These are phyloP conservation scores for Globisporangium megalacanthum DNA, from an alignment of 352 stramenopile species.

Conservation along the genomic window DNA sequence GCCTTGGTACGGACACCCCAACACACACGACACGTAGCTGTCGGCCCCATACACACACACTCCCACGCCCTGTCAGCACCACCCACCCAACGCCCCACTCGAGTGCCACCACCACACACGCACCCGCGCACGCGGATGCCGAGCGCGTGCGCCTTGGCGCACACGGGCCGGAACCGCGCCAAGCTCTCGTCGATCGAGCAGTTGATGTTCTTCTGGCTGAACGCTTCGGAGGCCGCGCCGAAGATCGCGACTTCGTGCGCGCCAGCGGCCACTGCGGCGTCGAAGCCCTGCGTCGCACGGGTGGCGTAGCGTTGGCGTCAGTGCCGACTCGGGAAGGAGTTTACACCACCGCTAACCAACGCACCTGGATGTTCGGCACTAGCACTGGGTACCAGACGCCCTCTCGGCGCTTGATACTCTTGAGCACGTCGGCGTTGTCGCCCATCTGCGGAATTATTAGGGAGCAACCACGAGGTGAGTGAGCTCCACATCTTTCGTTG, in stretches of 20 bases:
- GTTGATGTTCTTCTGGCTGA: slow-evolving; percentile 97
- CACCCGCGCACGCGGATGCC: slow-evolving; percentile 89
- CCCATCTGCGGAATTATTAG: slow-evolving; percentile 84
- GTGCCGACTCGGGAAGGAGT: too few species aligned
- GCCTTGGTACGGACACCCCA: slow-evolving; percentile 96
- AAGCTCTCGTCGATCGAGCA: slow-evolving; percentile 95
- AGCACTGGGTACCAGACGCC: slow-evolving; percentile 89
- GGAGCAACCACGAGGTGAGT: slow-evolving; percentile 5
- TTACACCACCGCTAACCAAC: neutral
- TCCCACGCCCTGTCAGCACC: neutral
- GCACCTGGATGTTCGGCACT: slow-evolving; percentile 91
- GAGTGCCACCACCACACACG: neutral
- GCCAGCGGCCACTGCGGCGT: slow-evolving; percentile 76
- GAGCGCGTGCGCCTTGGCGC: slow-evolving; percentile 67
- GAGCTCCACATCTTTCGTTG: neutral
- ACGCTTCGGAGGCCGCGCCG: slow-evolving; percentile 92
- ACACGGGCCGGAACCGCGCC: slow-evolving; percentile 88
- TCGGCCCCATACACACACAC: neutral
- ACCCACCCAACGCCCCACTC: too few species aligned
- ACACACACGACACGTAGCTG: slow-evolving; percentile 95
- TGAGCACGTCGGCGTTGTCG: slow-evolving; percentile 88
- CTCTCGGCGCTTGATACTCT: slow-evolving; percentile 63
- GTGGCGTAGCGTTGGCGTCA: neutral
- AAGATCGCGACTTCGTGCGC: slow-evolving; percentile 95
- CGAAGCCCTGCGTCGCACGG: slow-evolving; percentile 58